Evolutionary conservation across 2,329 filamentous ascomycete species (phyloP), one percentile per base, ranked within the genome.

Genomic region (Esteya vermicola): DNA sequence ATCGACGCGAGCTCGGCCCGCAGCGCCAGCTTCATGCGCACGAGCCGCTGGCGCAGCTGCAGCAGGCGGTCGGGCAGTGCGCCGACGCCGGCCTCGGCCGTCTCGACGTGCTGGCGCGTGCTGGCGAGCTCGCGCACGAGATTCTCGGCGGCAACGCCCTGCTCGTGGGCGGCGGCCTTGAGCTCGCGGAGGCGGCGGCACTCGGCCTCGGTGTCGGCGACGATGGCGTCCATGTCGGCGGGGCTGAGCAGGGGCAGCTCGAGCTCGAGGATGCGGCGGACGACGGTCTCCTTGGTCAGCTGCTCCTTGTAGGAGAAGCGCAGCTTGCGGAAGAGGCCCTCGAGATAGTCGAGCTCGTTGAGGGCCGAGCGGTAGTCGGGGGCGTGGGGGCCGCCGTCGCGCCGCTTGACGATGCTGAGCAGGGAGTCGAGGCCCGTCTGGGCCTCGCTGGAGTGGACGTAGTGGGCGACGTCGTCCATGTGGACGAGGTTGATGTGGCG

Each of bases 241-340:
- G 79, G 75, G 31, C 80, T 80, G 43, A 93, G 83, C 34, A 96
- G 81, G 14, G 88, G 69, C 0, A 89, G 91, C 36, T 88, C 85
- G 47, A 94, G 84, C 47, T 85, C 85, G 14, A 93, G 85, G 50
- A 96, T 93, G 47, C 84, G 80, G 49, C 86, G 84, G 40, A 98
- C 79, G 59, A 95, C 96, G 54, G 94, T 93, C 58, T 98, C 91
- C 62, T 96, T 98, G 33, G 89, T 96, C 46, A 96, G 86, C 65
- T 96, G 91, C 61, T 98, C 91, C 51, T 95, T 82, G 61, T 96
- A 96, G 48, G 84, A 93, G 66, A 96, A 96, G 50, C 89, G 85
- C 30, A 96, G 71, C 63, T 98, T 96, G 32, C 85, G 81, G 60
- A 96, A 98, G 18, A 96, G 74, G 60, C 95, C 88, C 62, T 84